Evolutionary conservation across 2,329 filamentous ascomycete genomes (phyloP).

Genomic region (Fusarium sambucinum): DNA sequence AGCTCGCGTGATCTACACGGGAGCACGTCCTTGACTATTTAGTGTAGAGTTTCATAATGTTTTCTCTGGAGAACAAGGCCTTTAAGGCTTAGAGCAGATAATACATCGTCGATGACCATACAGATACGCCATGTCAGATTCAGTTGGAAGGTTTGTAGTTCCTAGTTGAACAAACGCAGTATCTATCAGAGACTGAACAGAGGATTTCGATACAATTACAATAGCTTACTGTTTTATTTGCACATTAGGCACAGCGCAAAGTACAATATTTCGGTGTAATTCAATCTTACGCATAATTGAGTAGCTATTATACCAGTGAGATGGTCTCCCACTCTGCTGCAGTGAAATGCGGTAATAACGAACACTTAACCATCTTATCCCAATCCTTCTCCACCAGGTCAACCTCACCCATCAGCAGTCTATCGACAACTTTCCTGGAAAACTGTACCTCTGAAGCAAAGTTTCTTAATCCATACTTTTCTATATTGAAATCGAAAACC

Average conservation of each 20-base stretch:
- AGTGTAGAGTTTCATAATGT: neutral
- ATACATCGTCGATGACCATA: too few relatives aligned
- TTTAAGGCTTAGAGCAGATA: too few relatives aligned
- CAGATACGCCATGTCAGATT: too few relatives aligned
- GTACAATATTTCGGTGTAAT: too few relatives aligned
- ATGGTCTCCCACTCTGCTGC: neutral
- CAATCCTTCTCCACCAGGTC: accelerated
- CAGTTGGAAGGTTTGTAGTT: too few relatives aligned
- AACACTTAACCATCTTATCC: neutral
- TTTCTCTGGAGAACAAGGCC: too few relatives aligned
- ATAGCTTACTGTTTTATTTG: too few relatives aligned
- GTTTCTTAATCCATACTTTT: neutral
- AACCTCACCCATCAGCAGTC: accelerated
- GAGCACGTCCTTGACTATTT: neutral
- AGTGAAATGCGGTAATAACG: neutral
- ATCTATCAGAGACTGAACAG: too few relatives aligned
- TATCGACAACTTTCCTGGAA: neutral
- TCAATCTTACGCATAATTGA: too few relatives aligned
- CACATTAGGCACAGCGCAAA: too few relatives aligned
- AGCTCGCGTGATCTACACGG: neutral
- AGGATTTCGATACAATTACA: too few relatives aligned
- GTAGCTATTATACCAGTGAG: neutral
- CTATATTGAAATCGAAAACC: accelerated
- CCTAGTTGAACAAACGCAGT: too few relatives aligned
- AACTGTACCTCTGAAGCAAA: neutral